phyloP scores from a whole-genome alignment of 2,329 filamentous ascomycete species.

The Taxawa tesnikishii region DNA sequence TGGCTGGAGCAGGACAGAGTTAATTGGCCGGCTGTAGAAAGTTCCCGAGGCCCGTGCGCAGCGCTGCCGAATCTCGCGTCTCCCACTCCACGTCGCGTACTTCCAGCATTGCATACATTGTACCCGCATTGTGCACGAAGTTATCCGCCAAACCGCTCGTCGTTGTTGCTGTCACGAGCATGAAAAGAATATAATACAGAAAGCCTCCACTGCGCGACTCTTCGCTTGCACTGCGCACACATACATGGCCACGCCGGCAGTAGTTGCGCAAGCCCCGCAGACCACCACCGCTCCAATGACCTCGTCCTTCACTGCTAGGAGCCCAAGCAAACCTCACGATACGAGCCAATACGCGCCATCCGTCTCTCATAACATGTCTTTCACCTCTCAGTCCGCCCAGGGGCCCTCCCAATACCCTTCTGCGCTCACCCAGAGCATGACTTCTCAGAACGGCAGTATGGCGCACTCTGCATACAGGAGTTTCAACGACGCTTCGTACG shows the following conservation, averaged over 20 bases:
- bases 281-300: not conserved
- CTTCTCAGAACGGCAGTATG: slow-evolving; percentile 1
- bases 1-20: too few species aligned
- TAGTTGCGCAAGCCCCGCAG: not conserved
- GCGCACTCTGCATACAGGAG: slow-evolving; percentile 3
- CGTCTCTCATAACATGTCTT: not conserved
- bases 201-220: not conserved
- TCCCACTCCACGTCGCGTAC: too few species aligned
- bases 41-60: too few species aligned
- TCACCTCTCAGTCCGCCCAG: not conserved
- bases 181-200: too few species aligned
- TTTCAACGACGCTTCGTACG: slow-evolving; percentile 5
- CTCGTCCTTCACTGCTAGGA: not conserved
- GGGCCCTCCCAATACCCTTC: not conserved
- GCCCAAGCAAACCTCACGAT: not conserved
- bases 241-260: not conserved
- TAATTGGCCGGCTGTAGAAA: too few species aligned
- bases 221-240: not conserved
- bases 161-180: too few species aligned
- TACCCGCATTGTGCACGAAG: too few species aligned
- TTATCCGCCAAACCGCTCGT: too few species aligned
- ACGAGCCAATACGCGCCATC: not conserved
- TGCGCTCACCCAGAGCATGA: not conserved
- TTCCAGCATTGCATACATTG: too few species aligned
- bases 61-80: too few species aligned